phyloP scores from a whole-genome alignment of 805 yeast species.

The Cyberlindnera galapagoensis region DNA sequence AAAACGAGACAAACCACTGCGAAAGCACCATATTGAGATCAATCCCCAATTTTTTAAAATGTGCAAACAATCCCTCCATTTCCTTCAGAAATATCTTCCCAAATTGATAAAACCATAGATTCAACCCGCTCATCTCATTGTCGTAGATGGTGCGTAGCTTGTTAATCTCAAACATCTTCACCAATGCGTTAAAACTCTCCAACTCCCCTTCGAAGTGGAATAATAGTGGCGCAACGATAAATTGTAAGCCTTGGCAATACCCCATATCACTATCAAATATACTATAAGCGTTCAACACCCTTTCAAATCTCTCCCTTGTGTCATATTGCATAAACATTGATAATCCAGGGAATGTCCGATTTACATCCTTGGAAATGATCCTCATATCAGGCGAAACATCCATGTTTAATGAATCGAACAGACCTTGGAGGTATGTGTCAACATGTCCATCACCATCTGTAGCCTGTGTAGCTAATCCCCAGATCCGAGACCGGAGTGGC shows the following conservation, averaged over 20 bases:
- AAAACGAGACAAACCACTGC: conserved; percentile 62
- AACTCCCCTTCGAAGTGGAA: conserved; percentile 34
- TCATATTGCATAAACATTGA: conserved; percentile 37
- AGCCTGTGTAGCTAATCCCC: conserved; percentile 30
- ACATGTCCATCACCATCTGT: conserved; percentile 17
- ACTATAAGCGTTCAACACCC: conserved; percentile 54
- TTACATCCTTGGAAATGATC: conserved; percentile 50
- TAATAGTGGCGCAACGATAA: conserved; percentile 52
- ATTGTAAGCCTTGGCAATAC: conserved; percentile 62
- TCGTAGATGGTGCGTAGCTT: conserved; percentile 46
- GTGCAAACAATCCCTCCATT: conserved; percentile 36
- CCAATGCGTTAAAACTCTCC: conserved; percentile 44
- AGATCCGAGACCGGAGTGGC: conserved; percentile 35
- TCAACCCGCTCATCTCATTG: conserved; percentile 48
- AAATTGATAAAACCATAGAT: conserved; percentile 47
- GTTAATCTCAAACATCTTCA: conserved; percentile 54
- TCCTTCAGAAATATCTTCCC: conserved; percentile 33
- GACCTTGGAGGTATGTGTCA: conserved; percentile 22
- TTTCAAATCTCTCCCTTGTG: conserved; percentile 39
- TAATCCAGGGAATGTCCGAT: conserved; percentile 53
- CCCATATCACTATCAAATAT: conserved; percentile 62
- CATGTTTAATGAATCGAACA: conserved; percentile 31
- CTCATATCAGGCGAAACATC: conserved; percentile 37
- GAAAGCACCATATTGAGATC: conserved; percentile 45
- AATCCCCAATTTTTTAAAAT: conserved; percentile 33